Base-by-base conservation (phyloP, 2,329 filamentous ascomycete species). In the Exophiala calicioides region DNA sequence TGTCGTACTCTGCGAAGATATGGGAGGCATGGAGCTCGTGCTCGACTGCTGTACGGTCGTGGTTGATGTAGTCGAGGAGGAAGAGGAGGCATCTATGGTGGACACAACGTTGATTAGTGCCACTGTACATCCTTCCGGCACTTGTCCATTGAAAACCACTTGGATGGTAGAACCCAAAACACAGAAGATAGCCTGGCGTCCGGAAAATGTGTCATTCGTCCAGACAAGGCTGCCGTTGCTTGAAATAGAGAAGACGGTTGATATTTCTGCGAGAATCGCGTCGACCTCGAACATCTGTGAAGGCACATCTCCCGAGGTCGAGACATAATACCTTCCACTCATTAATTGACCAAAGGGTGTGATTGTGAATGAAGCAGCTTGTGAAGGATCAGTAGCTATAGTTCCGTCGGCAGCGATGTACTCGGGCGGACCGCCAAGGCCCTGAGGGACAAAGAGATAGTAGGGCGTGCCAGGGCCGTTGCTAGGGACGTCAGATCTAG, bases 141-240 rank as follows among this genome's bases (percentile, higher is more conserved):
- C 15, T n/a, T 32, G 18, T 30, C 45, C 54, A 21, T 50, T 31
- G 36, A 55, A 57, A 10, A 31, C 20, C 7, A 44, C 37, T n/a
- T 51, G 8, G 16, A 57, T 16, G 3, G 44, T 40, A 8, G 39
- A 41, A 21, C 43, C 50, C 26, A 49, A 44, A 27, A 44, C 19
- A 21, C 52, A 57, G 37, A 57, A 57, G 21, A 50, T 32, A 18
- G 50, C 55, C 23, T 45, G 24, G 3, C 46, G 41, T 23, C 48
- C 48, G 39, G 35, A 31, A 30, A 57, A 57, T 12, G 24, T 37
- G 12, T 40, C 26, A 31, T 55, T 57, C 13, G 19, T 45, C 55
- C 55, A 57, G 8, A 34, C 31, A 23, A 57, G 40, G 6, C 36
- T 42, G 20, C 39, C 35, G 18, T 48, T 48, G 10, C 16, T 19